Evolutionary conservation across 169 alveolate genomes (phyloP), one percentile per base, ranked within the genome.

Genomic region (Eimeria praecox): DNA sequence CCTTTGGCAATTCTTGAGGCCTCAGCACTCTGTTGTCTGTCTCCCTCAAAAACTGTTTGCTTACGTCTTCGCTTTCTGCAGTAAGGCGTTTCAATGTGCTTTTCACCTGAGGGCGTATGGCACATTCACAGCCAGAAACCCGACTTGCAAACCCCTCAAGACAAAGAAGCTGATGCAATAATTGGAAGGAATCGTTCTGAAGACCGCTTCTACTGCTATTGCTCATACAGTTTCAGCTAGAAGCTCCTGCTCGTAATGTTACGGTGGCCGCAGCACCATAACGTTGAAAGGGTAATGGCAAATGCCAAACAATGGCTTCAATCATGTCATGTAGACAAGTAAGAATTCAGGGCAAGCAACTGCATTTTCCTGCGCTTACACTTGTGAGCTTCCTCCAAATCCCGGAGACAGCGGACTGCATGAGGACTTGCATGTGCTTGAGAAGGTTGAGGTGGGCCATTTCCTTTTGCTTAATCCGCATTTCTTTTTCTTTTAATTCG

Each of bases 401-500:
- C 3, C 71, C 73, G 44, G 95, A 78, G 1, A 92, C 92, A 1
- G 83, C 87, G 2, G 95, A 46, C 87, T 92, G 95, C 92, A 92
- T 78, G 62, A 80, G 87, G 30, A 78, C 87, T 24, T 92, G 92
- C 52, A 80, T 20, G 87, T 82, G 95, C 12, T 78, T 59, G 33
- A 92, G 92, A 54, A 33, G 91, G 46, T 92, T 92, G 24, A 92
- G 71, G 87, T 92, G 95, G 12, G 91, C 95, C 14, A 92, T 80
- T 64, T 92, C 92, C 44, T 80, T 92, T 30, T 73, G 85, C n/a
- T 92, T 92, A 4, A 92, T 33, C 1, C 22, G 16, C 77, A 78
- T 92, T 42, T 92, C 95, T 46, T 77, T 49, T 35, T 59, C 27
- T 59, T 92, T 92, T 54, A 92, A 64, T 33, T 78, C 73, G 59